Percentiles rank a stretch among this genome's conserved stretches.
These are phyloP conservation scores for Marasmius sp. DNA, from an alignment of 1,284 basidiomycete species.

Conservation along the genomic window DNA sequence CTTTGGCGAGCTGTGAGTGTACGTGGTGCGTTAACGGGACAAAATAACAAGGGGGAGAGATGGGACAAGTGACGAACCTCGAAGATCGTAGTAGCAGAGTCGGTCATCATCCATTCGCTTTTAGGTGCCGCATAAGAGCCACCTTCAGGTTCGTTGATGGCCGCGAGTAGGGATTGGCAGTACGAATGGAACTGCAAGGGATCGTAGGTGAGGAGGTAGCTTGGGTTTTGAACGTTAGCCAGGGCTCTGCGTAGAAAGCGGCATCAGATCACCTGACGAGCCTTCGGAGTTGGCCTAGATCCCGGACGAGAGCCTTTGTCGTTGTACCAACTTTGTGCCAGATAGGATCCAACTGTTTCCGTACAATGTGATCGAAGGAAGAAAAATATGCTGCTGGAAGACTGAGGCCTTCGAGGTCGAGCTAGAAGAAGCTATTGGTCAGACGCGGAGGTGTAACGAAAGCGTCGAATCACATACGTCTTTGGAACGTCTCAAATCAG, in stretches of 20 bases:
- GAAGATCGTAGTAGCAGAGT: constrained; percentile 89
- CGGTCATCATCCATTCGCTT: constrained; percentile 80
- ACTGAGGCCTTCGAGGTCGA: constrained; percentile 92
- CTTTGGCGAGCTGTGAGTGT: constrained; percentile 52
- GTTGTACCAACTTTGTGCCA: constrained; percentile 96
- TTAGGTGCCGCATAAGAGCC: constrained; percentile 3
- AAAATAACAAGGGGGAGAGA: not conserved
- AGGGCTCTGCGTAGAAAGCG: not conserved
- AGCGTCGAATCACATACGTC: constrained; percentile 50
- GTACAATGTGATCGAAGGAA: constrained; percentile 89
- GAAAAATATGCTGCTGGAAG: constrained; percentile 95
- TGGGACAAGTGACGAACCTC: constrained; percentile 34
- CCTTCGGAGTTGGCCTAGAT: constrained; percentile 83
- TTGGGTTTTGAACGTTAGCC: constrained; percentile 24
- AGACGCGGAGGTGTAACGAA: not conserved
- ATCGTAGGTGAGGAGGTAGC: constrained; percentile 90
- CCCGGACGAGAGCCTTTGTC: constrained; percentile 90
- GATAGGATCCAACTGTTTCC: constrained; percentile 87
- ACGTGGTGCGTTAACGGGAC: not conserved
- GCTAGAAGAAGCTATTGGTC: constrained; percentile 43
- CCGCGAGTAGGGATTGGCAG: constrained; percentile 86
- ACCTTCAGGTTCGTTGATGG: constrained; percentile 45
- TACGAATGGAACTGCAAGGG: constrained; percentile 90
- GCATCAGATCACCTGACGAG: constrained; percentile 70
- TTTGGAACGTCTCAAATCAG: constrained; percentile 89